phyloP scores from a whole-genome alignment of 2,329 filamentous ascomycete species.

The Phoma herbarum region DNA sequence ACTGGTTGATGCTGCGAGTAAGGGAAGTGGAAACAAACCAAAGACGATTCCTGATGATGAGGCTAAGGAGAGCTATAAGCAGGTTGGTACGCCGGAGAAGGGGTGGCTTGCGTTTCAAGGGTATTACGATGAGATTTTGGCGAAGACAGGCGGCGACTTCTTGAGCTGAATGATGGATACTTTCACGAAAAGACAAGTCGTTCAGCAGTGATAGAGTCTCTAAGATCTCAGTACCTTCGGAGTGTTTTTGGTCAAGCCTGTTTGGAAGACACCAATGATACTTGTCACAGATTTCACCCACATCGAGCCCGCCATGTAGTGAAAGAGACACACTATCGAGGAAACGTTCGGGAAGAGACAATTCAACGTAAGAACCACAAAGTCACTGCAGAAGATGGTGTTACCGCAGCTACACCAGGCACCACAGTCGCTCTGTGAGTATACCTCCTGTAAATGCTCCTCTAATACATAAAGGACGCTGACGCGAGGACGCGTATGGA shows the following conservation, averaged over 20 bases:
- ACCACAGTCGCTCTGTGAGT: background rate
- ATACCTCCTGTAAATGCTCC: background rate
- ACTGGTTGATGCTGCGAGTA: conserved; percentile 53
- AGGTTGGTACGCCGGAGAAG: conserved; percentile 59
- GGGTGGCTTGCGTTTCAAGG: conserved; percentile 63
- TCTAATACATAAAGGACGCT: background rate
- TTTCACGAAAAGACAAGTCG: no score
- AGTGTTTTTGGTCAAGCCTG: no score
- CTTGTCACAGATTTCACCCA: no score
- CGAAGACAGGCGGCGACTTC: conserved; percentile 61
- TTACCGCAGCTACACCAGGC: background rate
- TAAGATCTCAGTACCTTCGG: no score
- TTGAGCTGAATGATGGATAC: conserved; percentile 51
- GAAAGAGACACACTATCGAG: background rate
- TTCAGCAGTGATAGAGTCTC: no score
- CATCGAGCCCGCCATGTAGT: background rate
- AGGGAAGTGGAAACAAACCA: conserved; percentile 51
- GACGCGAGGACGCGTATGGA: background rate
- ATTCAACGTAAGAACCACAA: no score
- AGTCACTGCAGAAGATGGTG: no score
- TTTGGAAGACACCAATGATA: no score
- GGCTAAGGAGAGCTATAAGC: conserved; percentile 51
- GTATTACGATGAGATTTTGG: conserved; percentile 64
- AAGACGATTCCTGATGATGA: conserved; percentile 54
- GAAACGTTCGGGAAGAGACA: no score